Evolutionary conservation across 108 stramenopile genomes (phyloP).

Genomic region (Pseudonitzschia pungens): DNA sequence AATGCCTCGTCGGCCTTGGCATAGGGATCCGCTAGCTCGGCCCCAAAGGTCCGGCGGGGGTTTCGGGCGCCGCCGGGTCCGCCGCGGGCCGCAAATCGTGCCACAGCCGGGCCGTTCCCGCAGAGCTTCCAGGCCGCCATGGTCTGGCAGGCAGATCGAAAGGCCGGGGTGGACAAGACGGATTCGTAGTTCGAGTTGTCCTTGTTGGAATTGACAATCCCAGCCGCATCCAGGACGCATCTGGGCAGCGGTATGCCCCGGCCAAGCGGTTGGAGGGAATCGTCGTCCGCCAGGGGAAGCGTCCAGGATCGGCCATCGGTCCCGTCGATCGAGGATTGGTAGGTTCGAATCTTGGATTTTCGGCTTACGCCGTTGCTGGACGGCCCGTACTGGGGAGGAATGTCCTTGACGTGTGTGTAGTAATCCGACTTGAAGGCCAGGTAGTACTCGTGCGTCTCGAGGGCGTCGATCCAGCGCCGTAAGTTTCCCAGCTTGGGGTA

Average conservation of each 20-base stretch:
- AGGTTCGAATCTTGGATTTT: neutral
- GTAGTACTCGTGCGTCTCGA: constrained; percentile 82
- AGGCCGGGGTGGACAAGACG: neutral
- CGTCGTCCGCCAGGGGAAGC: constrained; percentile 72
- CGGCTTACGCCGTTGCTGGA: constrained; percentile 62
- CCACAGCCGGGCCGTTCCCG: constrained; percentile 43
- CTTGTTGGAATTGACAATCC: neutral
- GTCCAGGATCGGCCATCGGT: constrained; percentile 42
- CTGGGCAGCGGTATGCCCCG: constrained; percentile 73
- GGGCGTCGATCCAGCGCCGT: constrained; percentile 89
- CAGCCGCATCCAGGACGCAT: constrained; percentile 59
- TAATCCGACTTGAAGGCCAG: constrained; percentile 78
- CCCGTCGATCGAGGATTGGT: constrained; percentile 3
- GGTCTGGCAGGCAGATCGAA: constrained; percentile 56
- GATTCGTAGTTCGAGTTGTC: no score
- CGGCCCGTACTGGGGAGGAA: constrained; percentile 54
- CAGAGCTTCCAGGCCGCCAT: constrained; percentile 86
- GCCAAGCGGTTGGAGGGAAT: constrained; percentile 76
- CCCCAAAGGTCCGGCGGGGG: constrained; percentile 72
- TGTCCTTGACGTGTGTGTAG: constrained; percentile 78
- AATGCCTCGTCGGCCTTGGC: constrained; percentile 55
- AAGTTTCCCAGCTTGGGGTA: constrained; percentile 55
- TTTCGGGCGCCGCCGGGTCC: constrained; percentile 73
- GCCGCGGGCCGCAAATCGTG: constrained; percentile 74
- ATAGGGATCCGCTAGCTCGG: constrained; percentile 83